A percentile compares a stretch with the other conserved stretches of the same genome.
Conservation (phyloP, 768 basidiomycete genomes). For the Crassisporium funariophilum region DNA sequence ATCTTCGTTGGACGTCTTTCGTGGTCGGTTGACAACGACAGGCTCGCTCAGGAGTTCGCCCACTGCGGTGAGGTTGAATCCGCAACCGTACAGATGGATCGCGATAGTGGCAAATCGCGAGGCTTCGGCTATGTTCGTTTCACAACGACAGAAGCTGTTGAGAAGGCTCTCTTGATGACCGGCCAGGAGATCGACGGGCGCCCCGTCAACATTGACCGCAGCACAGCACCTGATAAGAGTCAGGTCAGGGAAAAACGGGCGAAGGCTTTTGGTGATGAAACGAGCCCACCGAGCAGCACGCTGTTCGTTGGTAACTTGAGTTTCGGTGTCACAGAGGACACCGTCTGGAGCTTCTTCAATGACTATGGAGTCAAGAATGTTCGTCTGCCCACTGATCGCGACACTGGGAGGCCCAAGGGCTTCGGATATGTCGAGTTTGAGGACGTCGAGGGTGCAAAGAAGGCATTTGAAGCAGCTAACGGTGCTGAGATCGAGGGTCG, state of each 20-base stretch:
- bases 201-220: constrained; percentile 81
- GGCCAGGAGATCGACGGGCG: constrained; percentile 94
- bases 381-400: constrained; percentile 90
- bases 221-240: constrained; percentile 59
- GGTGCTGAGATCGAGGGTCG: constrained; percentile 85
- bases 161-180: constrained; percentile 78
- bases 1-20: constrained; percentile 93
- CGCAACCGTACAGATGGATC: constrained; percentile 88
- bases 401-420: constrained; percentile 88
- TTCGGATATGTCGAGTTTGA: constrained; percentile 97
- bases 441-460: constrained; percentile 75
- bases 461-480: constrained; percentile 69
- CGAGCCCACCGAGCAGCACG: constrained; percentile 65
- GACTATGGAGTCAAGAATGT: constrained; percentile 89
- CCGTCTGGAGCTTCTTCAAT: constrained; percentile 87
- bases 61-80: constrained; percentile 85
- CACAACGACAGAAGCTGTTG: constrained; percentile 65
- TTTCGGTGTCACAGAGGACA: constrained; percentile 78
- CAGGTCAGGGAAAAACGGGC: constrained; percentile 69
- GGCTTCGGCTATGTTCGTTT: constrained; percentile 88
- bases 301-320: constrained; percentile 93
- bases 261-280: constrained; percentile 72
- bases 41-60: constrained; percentile 89
- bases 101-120: constrained; percentile 78
- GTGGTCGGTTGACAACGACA: constrained; percentile 97